Conservation (phyloP, 2,329 filamentous ascomycete species). For the Xylariaceae sp. region DNA sequence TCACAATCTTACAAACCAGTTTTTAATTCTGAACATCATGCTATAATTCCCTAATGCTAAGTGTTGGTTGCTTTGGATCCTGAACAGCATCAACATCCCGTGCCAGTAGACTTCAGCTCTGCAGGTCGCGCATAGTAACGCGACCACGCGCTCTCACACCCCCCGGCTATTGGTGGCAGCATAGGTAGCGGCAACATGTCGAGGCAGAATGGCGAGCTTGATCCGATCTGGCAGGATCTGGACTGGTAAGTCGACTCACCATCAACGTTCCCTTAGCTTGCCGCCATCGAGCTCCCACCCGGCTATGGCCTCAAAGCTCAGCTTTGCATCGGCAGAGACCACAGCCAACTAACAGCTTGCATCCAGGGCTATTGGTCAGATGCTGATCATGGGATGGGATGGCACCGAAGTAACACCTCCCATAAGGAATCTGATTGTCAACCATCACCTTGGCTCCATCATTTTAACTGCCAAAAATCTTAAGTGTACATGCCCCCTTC, state of each 20-base stretch:
- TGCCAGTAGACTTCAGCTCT: constrained; percentile 7
- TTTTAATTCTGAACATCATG: constrained; percentile 18
- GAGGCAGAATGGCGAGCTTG: constrained; percentile 44
- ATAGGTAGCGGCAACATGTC: constrained; percentile 30
- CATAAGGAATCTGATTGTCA: constrained; percentile 72
- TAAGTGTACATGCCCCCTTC: constrained; percentile 53
- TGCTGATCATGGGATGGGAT: constrained; percentile 81
- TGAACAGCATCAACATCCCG: constrained; percentile 2
- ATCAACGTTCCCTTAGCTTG: background rate
- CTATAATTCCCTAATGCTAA: constrained; percentile 16
- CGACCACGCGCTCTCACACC: constrained; percentile 25
- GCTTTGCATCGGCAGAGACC: constrained; percentile 12
- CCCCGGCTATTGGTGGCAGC: constrained; percentile 13
- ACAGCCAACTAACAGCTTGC: constrained; percentile 31
- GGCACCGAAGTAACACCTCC: constrained; percentile 78
- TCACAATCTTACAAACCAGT: constrained; percentile 9
- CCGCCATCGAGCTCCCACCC: background rate
- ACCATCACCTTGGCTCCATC: constrained; percentile 84
- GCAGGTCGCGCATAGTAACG: constrained; percentile 15
- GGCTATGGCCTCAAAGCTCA: constrained; percentile 8
- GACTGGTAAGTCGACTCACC: constrained; percentile 56
- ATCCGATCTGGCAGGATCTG: constrained; percentile 68
- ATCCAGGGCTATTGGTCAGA: constrained; percentile 64
- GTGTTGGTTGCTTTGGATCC: constrained; percentile 18
- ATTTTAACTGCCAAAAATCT: constrained; percentile 79